Conservation (phyloP, 1,284 basidiomycete species). For the Papiliotrema flavescens region DNA sequence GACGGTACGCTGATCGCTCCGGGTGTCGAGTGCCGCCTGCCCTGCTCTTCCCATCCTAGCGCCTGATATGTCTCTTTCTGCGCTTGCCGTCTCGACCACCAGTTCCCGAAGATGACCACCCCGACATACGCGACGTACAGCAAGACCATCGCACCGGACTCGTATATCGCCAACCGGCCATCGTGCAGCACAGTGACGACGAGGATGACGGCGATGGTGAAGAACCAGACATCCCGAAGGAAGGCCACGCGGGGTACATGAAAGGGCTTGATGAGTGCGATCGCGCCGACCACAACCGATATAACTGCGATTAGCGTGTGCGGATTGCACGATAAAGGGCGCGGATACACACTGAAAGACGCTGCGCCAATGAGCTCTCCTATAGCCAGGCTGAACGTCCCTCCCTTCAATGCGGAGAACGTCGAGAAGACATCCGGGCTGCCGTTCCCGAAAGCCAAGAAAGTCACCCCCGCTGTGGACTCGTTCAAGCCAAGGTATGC, state of each 20-base stretch:
- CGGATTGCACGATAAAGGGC: not conserved
- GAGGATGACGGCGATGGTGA: slow-evolving; percentile 70
- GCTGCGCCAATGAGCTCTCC: slow-evolving; percentile 95
- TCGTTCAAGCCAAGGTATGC: slow-evolving; percentile 78
- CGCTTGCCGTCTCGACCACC: slow-evolving; percentile 58
- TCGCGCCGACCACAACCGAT: slow-evolving; percentile 89
- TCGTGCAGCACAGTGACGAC: slow-evolving; percentile 77
- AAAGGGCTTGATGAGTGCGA: slow-evolving; percentile 94
- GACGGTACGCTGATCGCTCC: not conserved
- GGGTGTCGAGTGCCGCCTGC: not conserved
- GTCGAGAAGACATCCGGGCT: slow-evolving; percentile 92
- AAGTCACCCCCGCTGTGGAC: slow-evolving; percentile 86
- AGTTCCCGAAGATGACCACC: slow-evolving; percentile 71
- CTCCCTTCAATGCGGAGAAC: slow-evolving; percentile 82
- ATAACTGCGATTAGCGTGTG: slow-evolving; percentile 53
- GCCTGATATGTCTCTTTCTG: slow-evolving; percentile 51
- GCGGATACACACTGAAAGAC: slow-evolving; percentile 65
- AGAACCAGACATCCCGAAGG: slow-evolving; percentile 90
- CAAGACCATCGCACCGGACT: slow-evolving; percentile 68
- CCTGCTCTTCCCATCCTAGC: not conserved
- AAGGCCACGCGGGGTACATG: slow-evolving; percentile 75
- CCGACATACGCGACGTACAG: slow-evolving; percentile 77
- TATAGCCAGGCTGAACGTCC: slow-evolving; percentile 84
- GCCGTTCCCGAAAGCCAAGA: slow-evolving; percentile 90
- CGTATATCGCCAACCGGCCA: slow-evolving; percentile 66